These are phyloP conservation scores for Diaporthe capsici DNA, from an alignment of 2,329 filamentous ascomycete species.

Conservation along the genomic window DNA sequence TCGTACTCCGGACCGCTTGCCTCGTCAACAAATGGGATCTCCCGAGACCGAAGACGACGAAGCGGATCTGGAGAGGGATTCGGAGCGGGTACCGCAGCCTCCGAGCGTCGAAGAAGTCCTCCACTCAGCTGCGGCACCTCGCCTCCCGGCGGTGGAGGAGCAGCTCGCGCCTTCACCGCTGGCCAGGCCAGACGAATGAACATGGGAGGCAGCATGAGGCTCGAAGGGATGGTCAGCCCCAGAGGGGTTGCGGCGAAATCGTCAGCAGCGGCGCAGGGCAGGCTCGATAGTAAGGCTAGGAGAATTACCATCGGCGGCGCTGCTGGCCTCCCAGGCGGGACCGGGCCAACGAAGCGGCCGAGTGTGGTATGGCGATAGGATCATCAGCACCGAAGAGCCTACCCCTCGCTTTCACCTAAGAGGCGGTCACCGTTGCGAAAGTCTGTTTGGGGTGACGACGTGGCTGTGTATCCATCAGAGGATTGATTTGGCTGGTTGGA, in stretches of 20 bases:
- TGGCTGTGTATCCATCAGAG: neutral
- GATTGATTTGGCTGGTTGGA: neutral
- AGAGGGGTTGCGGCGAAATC: slow-evolving; percentile 37
- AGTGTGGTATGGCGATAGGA: slow-evolving; percentile 47
- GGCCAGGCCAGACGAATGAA: slow-evolving; percentile 73
- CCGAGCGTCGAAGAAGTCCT: slow-evolving; percentile 66
- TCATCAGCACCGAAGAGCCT: slow-evolving; percentile 41
- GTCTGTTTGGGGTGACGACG: neutral
- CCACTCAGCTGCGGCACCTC: slow-evolving; percentile 63
- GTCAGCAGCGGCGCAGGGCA: slow-evolving; percentile 34
- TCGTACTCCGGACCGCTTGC: slow-evolving; percentile 60
- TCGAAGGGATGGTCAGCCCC: slow-evolving; percentile 44
- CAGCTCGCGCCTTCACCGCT: slow-evolving; percentile 58
- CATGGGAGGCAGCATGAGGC: slow-evolving; percentile 58
- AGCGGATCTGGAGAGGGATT: slow-evolving; percentile 50
- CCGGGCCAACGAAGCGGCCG: slow-evolving; percentile 40
- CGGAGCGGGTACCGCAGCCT: slow-evolving; percentile 33
- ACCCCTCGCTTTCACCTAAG: slow-evolving; percentile 36
- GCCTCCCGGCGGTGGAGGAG: slow-evolving; percentile 52
- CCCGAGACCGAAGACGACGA: slow-evolving; percentile 64
- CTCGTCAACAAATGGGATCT: slow-evolving; percentile 69
- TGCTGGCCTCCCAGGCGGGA: slow-evolving; percentile 40
- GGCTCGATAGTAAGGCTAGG: slow-evolving; percentile 50
- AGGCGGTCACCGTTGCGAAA: neutral
- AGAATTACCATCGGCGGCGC: slow-evolving; percentile 60